Base-by-base conservation (phyloP, 2,329 filamentous ascomycete genomes). In the Teratosphaeria zuluensis region DNA sequence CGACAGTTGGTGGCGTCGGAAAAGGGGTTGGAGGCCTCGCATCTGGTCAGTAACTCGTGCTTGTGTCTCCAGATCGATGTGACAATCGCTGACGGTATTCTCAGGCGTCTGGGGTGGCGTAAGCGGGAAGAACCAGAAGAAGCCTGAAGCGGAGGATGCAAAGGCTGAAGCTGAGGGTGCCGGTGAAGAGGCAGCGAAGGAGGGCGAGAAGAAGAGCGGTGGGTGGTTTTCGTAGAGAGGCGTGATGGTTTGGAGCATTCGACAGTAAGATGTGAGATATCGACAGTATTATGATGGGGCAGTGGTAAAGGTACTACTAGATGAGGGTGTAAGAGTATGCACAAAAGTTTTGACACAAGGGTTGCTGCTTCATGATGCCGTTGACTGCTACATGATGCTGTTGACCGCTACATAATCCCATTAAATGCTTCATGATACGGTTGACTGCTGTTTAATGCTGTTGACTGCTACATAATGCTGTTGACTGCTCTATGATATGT, bases 1-100 rank as follows among this genome's bases (percentile, higher is more conserved):
- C 70, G 12, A 75, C 72, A 5, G 66, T 76, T 19, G 75, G 75
- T 14, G 76, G 76, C 28, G 75, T 65, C 7, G 62, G 64, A 24
- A 63, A 64, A 60, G 69, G 69, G 14, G 63, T 72, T 0, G 67
- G 67, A 2, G 64, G 64, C 1, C 63, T 72, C 0, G 69, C 63
- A 5, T 63, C 61, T 8, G 59, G 56, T 61, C 28, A 53, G 56
- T 38, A 28, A 28, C 24, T 4, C 24, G 9, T 3, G 6, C 12
- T 8, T 31, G 8, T 53, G 14, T 16, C 12, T 21, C 19, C 52
- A 32, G 32, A 32, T 11, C 19, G 24, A 31, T 32, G 38, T 11
- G 16, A 24, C 31, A 2, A 12, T 14, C 9, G 19, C 24, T 53
- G 19, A 53, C 52, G 4, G 5, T 4, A 7, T 28, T 9, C 32